These are phyloP conservation scores for Alternaria burnsii DNA, from an alignment of 2,329 filamentous ascomycete genomes.

Conservation along the genomic window DNA sequence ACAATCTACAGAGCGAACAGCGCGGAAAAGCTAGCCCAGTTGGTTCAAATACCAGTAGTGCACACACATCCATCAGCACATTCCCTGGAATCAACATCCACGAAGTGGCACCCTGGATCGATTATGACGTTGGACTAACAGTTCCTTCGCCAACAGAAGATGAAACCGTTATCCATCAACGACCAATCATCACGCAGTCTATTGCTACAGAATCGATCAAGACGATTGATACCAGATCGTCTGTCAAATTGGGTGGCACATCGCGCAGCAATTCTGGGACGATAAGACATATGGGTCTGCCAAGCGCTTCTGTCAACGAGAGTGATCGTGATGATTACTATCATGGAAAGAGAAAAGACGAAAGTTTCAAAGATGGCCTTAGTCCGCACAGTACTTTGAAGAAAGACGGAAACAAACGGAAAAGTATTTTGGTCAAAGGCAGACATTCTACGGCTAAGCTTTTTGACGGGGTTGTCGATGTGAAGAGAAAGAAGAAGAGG, in stretches of 20 bases:
- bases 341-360: constrained; percentile 2
- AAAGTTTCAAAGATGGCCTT: background rate
- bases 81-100: constrained; percentile 19
- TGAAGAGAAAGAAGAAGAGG: background rate
- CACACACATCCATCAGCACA: constrained; percentile 13
- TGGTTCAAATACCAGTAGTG: constrained; percentile 21
- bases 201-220: background rate
- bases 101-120: constrained; percentile 38
- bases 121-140: constrained; percentile 17
- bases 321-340: background rate
- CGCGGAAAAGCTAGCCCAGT: background rate
- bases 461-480: constrained; percentile 27
- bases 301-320: background rate
- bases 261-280: background rate
- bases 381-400: background rate
- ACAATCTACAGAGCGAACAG: background rate
- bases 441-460: constrained; percentile 31
- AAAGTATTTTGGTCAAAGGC: constrained; percentile 19
- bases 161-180: background rate
- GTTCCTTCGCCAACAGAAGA: background rate
- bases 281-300: background rate
- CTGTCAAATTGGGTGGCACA: background rate
- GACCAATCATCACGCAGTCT: constrained; percentile 3
- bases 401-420: constrained; percentile 13
- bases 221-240: background rate